Percentiles rank a stretch among this genome's conserved stretches.
Evolutionary conservation across 2,329 filamentous ascomycete species (phyloP).

Genomic region (Pyrenochaeta sp.): DNA sequence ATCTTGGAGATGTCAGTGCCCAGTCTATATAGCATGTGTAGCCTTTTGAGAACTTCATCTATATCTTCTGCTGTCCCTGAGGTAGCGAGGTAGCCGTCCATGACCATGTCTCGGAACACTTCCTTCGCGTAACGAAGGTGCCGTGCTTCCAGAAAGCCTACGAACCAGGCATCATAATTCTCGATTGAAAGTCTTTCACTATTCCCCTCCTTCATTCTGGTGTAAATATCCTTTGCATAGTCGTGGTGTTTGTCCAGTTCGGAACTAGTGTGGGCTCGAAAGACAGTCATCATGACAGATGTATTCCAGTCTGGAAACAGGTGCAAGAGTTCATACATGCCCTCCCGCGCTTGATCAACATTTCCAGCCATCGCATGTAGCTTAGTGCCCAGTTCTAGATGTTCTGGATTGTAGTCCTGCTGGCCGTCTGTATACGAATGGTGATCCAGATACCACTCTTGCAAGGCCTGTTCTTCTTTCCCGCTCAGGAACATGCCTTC

Average conservation of each 20-base stretch:
- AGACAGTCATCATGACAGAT: constrained; percentile 72
- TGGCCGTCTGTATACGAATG: constrained; percentile 2
- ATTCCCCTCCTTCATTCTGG: constrained; percentile 68
- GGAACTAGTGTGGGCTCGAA: constrained; percentile 69
- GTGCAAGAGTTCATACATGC: constrained; percentile 64
- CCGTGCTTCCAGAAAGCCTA: constrained; percentile 73
- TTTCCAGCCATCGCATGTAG: constrained; percentile 69
- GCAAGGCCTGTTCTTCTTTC: constrained; percentile 35
- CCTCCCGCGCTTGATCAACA: constrained; percentile 65
- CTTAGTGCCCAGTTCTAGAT: constrained; percentile 71
- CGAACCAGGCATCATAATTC: constrained; percentile 79
- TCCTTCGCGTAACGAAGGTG: constrained; percentile 73
- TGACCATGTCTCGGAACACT: constrained; percentile 91
- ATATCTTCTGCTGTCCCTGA: constrained; percentile 46
- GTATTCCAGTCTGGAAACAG: constrained; percentile 58
- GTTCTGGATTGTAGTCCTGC: constrained; percentile 40
- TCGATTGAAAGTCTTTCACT: constrained; percentile 69
- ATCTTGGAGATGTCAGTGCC: constrained; percentile 39
- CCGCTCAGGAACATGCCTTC: constrained; percentile 39
- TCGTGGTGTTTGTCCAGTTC: constrained; percentile 52
- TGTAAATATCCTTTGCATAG: constrained; percentile 58
- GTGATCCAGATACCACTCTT: constrained; percentile 42
- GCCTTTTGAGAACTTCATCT: constrained; percentile 30
- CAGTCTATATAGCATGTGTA: constrained; percentile 39
- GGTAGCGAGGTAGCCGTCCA: constrained; percentile 53